Percentiles rank a stretch among this genome's conserved stretches.
These are phyloP conservation scores for Penicillium capsulatum DNA, from an alignment of 2,329 filamentous ascomycete genomes.

Conservation along the genomic window DNA sequence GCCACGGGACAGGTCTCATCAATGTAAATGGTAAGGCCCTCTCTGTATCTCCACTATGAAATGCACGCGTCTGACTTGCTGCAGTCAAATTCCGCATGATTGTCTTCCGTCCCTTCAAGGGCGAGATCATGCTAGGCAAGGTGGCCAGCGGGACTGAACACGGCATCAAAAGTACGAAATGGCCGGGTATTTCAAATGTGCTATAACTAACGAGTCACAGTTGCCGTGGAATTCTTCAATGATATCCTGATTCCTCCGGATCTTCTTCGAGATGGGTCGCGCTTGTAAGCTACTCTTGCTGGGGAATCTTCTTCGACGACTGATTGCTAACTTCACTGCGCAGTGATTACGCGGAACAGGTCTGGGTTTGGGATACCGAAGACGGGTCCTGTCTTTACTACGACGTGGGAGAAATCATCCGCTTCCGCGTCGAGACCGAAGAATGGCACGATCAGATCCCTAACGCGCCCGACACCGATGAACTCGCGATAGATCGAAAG, in stretches of 20 bases:
- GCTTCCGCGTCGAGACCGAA: constrained; percentile 80
- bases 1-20: constrained; percentile 84
- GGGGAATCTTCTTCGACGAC: no score
- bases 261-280: constrained; percentile 69
- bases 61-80: constrained; percentile 4
- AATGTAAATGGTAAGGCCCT: constrained; percentile 74
- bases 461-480: constrained; percentile 62
- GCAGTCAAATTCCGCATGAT: constrained; percentile 87
- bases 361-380: constrained; percentile 79
- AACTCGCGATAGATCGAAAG: constrained; percentile 54
- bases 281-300: constrained; percentile 57
- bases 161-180: constrained; percentile 63
- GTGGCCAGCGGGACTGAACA: constrained; percentile 70
- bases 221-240: constrained; percentile 88
- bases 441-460: constrained; percentile 88
- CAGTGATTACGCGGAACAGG: constrained; percentile 68
- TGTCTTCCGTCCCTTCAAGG: constrained; percentile 93
- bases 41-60: no score
- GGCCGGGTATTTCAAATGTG: not conserved
- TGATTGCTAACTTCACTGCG: constrained; percentile 21
- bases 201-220: constrained; percentile 38
- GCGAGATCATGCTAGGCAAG: constrained; percentile 80
- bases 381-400: constrained; percentile 73
- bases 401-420: constrained; percentile 82
- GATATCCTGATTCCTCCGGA: constrained; percentile 77